Evolutionary conservation across 441 rosid species (phyloP), one percentile per base, ranked within the genome.

Genomic region (Jatropha multifida): DNA sequence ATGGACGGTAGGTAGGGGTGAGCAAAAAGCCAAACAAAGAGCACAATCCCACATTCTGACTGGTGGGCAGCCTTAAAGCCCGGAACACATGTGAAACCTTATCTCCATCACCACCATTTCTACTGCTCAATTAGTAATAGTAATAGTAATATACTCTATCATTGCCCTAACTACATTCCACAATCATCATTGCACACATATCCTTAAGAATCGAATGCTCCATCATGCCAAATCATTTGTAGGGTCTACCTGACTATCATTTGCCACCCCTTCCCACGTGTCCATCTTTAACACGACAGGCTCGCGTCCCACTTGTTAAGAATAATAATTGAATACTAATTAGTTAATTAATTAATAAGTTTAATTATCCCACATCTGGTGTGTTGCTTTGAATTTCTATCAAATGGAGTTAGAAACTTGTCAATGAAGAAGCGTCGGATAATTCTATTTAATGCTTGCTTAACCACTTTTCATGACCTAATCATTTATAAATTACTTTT

Each of bases 161-260:
- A 80, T 73, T 74, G 61, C 71, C 68, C 72, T 20, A 52, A 8
- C 68, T 73, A 14, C 71, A 38, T 41, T 44, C 44, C 54, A 52
- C n/a, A 62, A 65, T 65, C 62, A 74, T 6, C 4, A 44, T 67
- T 15, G 10, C 48, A 11, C 38, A 5, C 41, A 44, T 75, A 44
- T 74, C 75, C 75, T 44, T 77, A 56, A 70, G 83, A 80, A 82
- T 84, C 83, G 77, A 77, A 82, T 76, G 79, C 75, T 55, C 82
- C 83, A 72, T 79, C 76, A 77, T 69, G 65, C 78, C 76, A 78
- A 76, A 70, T 81, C 84, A 76, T 81, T 76, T 66, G 78, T 65
- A 65, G 84, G 72, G 18, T 51, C 75, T 56, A 65, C 23, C 1
- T 64, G 70, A 49, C 44, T 59, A 67, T 71, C 68, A 63, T n/a